Base-by-base conservation (phyloP, 441 rosid genomes). In the Aleurites moluccanus region DNA sequence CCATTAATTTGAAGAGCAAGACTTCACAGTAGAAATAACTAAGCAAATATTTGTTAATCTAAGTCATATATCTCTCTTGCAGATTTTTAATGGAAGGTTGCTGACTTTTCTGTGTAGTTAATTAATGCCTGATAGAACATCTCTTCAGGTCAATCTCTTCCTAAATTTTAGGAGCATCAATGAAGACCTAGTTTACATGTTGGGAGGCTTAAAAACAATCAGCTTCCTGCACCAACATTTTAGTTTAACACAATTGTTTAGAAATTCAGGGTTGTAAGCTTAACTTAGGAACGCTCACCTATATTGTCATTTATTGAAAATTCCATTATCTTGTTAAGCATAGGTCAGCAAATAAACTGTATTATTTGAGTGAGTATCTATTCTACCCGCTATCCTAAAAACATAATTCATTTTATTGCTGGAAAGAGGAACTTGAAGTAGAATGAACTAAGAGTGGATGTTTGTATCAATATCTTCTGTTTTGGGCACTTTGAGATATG, bases 351-450 rank as follows among this genome's bases (percentile, higher is more conserved):
- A 56, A 53, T 3, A 23, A 35, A 35, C 38, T 35, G 38, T 35
- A 4, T 23, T 70, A 38, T 38, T 21, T 15, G 7, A 63, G n/a
- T 35, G 18, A 18, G 44, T 40, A 38, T 63, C 6, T 20, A 33
- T 1, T 33, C 11, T 21, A 55, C 50, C 30, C 56, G 49, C n/a
- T n/a, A 27, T 35, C 10, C 61, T n/a, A 53, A 69, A 53, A 35
- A n/a, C 3, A n/a, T 3, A 56, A 1, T 38, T 20, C 20, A 6
- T 20, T 59, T 61, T 44, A 21, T 10, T 18, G 47, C 38, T 72
- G 30, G 6, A 61, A 61, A 47, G 67, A 21, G 44, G 64, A 30
- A 64, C 30, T 74, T 80, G 60, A 30, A 56, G 21, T 40, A 49
- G 16, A 11, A 70, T 20, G 38, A 49, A 33, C 18, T 10, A 11